Base-by-base conservation (phyloP, 805 yeast species). In the Saccharomycopsis fermentans region DNA sequence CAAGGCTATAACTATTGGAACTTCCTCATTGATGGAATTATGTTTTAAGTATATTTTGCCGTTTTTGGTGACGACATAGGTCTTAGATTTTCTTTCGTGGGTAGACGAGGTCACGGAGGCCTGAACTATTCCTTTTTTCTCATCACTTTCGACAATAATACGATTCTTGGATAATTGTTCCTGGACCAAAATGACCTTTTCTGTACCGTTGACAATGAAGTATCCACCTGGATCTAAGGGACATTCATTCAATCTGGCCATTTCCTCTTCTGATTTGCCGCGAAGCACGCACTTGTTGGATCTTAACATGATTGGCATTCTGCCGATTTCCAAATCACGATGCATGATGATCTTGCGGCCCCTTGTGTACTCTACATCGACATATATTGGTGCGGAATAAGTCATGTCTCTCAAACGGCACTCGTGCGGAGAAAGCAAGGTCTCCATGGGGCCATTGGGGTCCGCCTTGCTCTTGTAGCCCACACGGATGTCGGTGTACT, bases 221-320 rank as follows among this genome's bases (percentile, higher is more conserved):
- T 94, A 94, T 67, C 99, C 99, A 73, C 99, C 99, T 6, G 99
- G 99, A 73, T 94, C 99, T 55, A 94, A 76, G 0, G 99, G 99
- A 72, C 99, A 94, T 72, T 94, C 99, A 65, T 88, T 85, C 64
- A 87, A 76, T 27, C 74, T 74, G 0, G 99, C 97, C 98, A 94
- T 92, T 65, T 82, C 86, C 34, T 74, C 70, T 67, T 92, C 96
- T 55, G 82, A 77, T 54, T 87, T 83, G 19, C 90, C 95, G 62
- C 82, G 82, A 60, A 94, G 75, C 37, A 89, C 84, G 78, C 99
- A 94, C 70, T 90, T 90, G 69, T 90, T 88, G 27, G 96, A 87
- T 66, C 97, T 79, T 65, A 94, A 78, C 99, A 94, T 94, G 67
- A 94, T 84, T n/a, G 99, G 99, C 97, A 94, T 94, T 68, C 96